Base-by-base conservation (phyloP, 345 rosid species). In the Hirschfeldia incana region DNA sequence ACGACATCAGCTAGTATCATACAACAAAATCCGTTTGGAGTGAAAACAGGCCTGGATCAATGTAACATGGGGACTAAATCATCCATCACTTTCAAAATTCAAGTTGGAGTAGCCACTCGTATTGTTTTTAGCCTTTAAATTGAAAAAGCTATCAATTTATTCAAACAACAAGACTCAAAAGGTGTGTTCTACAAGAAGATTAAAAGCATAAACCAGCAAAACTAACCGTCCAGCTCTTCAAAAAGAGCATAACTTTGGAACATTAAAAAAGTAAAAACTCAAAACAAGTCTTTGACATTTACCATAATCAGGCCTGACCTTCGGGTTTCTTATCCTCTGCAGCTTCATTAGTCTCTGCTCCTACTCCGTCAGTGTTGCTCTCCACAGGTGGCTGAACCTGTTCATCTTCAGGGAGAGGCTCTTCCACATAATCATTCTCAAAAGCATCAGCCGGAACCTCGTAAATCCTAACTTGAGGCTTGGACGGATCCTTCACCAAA, bases 381-480 rank as follows among this genome's bases (percentile, higher is more conserved):
- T 91, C 97, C 1, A 65, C 84, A 21, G 91, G 90, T 10, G 94
- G 97, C 77, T 95, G 98, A 16, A 78, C 82, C 67, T 78, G 82
- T 46, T 78, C 77, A 32, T 78, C 77, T 16, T 78, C 74, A 44
- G 77, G 98, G 78, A 95, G 73, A 2, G 98, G 97, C 76, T 95
- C 99, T 81, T 91, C 98, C 27, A 91, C 93, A 39, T 93, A 95
- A 80, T 95, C 97, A 82, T 93, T 93, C 87, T 95, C 99, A 59
- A 95, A 95, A 0, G 98, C 98, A 89, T 95, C 98, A 11, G 91
- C 84, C 0, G 99, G 98, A 87, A 95, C 98, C 84, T 91, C 97
- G 70, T 91, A 93, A 33, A 95, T 95, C 85, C 99, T 87, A 27
- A 95, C 94, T 76, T 91, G 97, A 8, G 99, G 97, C 83, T 95